Base-by-base conservation (phyloP, 352 stramenopile genomes). In the Phytophthora cryptogea region DNA sequence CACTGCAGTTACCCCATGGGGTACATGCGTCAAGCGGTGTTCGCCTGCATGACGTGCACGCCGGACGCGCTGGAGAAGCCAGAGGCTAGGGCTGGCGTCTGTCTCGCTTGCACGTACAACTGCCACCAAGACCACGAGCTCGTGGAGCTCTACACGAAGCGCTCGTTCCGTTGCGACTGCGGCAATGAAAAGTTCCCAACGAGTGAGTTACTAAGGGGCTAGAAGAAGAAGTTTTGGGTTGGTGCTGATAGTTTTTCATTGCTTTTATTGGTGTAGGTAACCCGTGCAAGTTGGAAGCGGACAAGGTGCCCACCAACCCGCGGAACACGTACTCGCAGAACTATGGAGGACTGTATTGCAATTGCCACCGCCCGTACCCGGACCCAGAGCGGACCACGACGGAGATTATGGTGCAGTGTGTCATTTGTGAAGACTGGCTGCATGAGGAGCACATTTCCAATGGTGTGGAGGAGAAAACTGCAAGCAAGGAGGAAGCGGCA, bases 131-230 rank as follows among this genome's bases (percentile, higher is more conserved):
- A 88, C 46, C 82, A 91, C 59, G 78, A 89, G n/a, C 72, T 91
- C 41, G 63, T 91, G 32, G 82, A 91, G 66, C 70, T 91, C n/a
- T 91, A 91, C 66, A 91, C 82, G 8, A 91, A 91, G 62, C 80
- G 82, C 28, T 57, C 74, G 4, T 91, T 91, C 59, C 77, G 80
- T 26, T 91, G 82, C 50, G 82, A 91, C 53, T 91, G 82, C 55
- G 82, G 82, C 78, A 91, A 87, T 54, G 33, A 37, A 52, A 84
- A 83, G 51, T 87, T 90, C 45, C 70, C 67, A 8, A 59, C 46
- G 20, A 60, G 64, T 80, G 44, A 39, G 64, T 63, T 28, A 13
- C 14, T 37, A 13, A 14, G 6, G 4, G 9, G 32, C n/a, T 23
- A 23, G 20, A 23, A 23, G 20, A 17, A 42, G 11, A n/a, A n/a